Evolutionary conservation across 257 asterid species (phyloP).

Genomic region (Datura wrightii): DNA sequence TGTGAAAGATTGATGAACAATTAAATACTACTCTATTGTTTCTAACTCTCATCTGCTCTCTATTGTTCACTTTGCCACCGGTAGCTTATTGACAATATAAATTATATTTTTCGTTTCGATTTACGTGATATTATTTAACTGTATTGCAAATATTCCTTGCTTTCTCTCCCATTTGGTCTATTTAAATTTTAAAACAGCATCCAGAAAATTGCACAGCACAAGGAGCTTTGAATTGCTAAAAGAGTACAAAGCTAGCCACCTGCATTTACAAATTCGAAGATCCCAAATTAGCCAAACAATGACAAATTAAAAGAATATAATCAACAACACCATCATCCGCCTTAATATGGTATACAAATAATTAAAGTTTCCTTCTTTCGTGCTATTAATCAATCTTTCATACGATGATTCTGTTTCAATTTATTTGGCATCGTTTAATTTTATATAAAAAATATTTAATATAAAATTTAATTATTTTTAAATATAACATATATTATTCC

Average conservation of each 20-base stretch:
- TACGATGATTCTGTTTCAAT: no score
- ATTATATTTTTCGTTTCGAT: no score
- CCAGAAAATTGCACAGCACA: conserved; percentile 47
- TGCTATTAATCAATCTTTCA: no score
- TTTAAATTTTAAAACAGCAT: conserved; percentile 46
- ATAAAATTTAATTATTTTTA: no score
- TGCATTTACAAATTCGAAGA: conserved; percentile 41
- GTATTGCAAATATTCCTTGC: not conserved
- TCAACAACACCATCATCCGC: conserved; percentile 31
- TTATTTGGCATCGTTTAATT: no score
- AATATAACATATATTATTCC: no score
- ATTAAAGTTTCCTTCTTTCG: not conserved
- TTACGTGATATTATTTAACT: not conserved
- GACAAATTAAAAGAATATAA: conserved; percentile 22
- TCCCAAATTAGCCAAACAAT: not conserved
- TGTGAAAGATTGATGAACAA: no score
- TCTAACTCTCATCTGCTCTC: no score
- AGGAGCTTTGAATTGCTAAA: conserved; percentile 48
- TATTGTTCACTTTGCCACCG: no score
- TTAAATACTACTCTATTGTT: no score
- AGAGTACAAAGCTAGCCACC: conserved; percentile 50
- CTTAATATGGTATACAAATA: not conserved
- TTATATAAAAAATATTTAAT: no score
- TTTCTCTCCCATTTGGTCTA: conserved; percentile 30
- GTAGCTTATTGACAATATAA: no score